These are phyloP conservation scores for Afroboletus lepidellus DNA, from an alignment of 1,284 basidiomycete genomes.

Conservation along the genomic window DNA sequence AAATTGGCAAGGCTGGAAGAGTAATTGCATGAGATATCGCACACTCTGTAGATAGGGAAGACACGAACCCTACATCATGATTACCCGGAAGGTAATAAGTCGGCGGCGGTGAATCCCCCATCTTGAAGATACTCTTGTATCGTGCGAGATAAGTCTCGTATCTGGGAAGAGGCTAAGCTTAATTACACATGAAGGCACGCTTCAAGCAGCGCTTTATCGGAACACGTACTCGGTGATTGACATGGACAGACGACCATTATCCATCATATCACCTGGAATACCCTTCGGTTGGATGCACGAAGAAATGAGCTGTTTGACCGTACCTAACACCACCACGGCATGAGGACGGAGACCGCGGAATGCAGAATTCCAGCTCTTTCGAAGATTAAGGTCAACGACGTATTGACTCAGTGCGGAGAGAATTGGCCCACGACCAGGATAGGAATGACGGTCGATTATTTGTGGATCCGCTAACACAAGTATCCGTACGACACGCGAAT, in stretches of 20 bases:
- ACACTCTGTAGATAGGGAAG: neutral
- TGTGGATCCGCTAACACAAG: constrained; percentile 80
- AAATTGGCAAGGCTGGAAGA: constrained; percentile 48
- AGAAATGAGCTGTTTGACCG: constrained; percentile 61
- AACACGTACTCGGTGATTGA: constrained; percentile 63
- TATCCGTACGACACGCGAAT: constrained; percentile 50
- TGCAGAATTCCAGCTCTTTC: constrained; percentile 73
- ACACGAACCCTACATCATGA: constrained; percentile 72
- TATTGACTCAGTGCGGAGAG: constrained; percentile 47
- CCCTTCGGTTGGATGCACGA: neutral
- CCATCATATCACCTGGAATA: constrained; percentile 65
- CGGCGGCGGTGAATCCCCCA: constrained; percentile 38
- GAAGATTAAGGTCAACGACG: constrained; percentile 67
- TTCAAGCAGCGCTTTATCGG: neutral
- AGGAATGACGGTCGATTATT: constrained; percentile 54
- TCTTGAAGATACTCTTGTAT: constrained; percentile 63
- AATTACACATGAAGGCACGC: constrained; percentile 5
- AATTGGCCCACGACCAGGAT: constrained; percentile 41
- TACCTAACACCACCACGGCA: constrained; percentile 77
- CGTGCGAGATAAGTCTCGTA: constrained; percentile 59
- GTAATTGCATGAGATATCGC: constrained; percentile 5
- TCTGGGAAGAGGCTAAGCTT: constrained; percentile 38
- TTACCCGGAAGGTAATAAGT: constrained; percentile 82
- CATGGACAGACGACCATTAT: constrained; percentile 63
- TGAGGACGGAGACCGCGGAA: constrained; percentile 58